phyloP scores from a whole-genome alignment of 352 stramenopile genomes.

The Achlya hypogyna region DNA sequence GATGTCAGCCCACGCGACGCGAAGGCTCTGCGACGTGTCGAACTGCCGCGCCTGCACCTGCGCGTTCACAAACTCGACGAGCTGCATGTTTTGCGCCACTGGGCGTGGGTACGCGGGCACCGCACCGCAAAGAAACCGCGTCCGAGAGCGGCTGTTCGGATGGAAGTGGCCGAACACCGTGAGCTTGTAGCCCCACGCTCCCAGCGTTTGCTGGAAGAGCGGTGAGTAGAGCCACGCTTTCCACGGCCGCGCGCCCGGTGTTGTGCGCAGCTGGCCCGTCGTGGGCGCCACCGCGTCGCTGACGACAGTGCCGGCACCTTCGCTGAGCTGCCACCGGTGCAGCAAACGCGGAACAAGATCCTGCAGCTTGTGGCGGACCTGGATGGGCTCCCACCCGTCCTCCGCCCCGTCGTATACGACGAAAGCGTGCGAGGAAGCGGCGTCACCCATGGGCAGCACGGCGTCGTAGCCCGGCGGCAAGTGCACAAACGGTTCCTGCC shows the following conservation, averaged over 20 bases:
- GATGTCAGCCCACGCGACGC: slow-evolving; percentile 48
- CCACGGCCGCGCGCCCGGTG: neutral
- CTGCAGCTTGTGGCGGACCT: slow-evolving; percentile 50
- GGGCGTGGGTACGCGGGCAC: neutral
- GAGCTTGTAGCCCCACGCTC: slow-evolving; percentile 58
- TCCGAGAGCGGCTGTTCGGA: neutral
- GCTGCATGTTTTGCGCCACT: slow-evolving; percentile 26
- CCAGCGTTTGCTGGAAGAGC: neutral
- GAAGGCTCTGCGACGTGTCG: slow-evolving; percentile 38
- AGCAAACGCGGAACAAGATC: slow-evolving; percentile 39
- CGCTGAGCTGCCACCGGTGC: slow-evolving; percentile 53
- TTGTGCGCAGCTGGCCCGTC: neutral
- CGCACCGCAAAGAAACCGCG: neutral
- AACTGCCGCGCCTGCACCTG: slow-evolving; percentile 38
- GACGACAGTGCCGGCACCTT: slow-evolving; percentile 34
- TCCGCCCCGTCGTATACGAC: slow-evolving; percentile 48
- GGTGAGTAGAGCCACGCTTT: slow-evolving; percentile 18
- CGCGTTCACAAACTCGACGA: slow-evolving; percentile 74
- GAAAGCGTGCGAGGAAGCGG: slow-evolving; percentile 30
- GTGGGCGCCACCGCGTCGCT: slow-evolving; percentile 27
- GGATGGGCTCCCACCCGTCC: slow-evolving; percentile 36
- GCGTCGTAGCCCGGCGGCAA: neutral
- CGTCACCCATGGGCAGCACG: slow-evolving; percentile 13
- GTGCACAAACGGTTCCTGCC: slow-evolving; percentile 34
- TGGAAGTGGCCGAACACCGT: slow-evolving; percentile 67